phyloP scores from a whole-genome alignment of 176 grass and related monocot species.

The Themeda triandra region DNA sequence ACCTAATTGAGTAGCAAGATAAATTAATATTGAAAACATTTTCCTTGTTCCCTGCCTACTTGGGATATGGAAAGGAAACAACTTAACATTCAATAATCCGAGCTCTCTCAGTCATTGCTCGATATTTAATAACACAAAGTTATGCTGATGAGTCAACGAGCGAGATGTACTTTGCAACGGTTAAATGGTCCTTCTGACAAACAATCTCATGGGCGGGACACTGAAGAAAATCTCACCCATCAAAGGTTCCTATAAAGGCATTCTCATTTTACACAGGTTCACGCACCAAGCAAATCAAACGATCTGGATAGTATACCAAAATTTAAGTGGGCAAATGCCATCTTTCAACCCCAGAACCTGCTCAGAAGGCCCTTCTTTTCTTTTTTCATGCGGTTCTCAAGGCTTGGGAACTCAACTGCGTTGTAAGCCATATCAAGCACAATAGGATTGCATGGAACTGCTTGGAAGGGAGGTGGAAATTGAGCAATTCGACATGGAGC shows the following conservation, averaged over 20 bases:
- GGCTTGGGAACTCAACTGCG: slow-evolving; percentile 73
- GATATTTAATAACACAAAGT: background rate
- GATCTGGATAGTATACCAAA: slow-evolving; percentile 9
- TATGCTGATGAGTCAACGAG: background rate
- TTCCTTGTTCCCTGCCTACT: background rate
- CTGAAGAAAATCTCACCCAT: background rate
- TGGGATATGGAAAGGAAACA: background rate
- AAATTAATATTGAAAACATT: background rate
- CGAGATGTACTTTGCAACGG: background rate
- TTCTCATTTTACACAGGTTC: background rate
- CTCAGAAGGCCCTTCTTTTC: slow-evolving; percentile 91
- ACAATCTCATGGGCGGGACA: background rate
- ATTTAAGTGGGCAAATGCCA: background rate
- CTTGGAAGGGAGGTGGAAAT: slow-evolving; percentile 79
- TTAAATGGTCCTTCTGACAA: background rate
- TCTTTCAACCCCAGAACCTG: slow-evolving; percentile 68
- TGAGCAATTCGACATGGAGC: slow-evolving; percentile 44
- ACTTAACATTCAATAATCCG: background rate
- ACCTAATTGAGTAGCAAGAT: background rate
- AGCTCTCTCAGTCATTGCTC: background rate
- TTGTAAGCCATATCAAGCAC: slow-evolving; percentile 92
- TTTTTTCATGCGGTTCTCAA: slow-evolving; percentile 96
- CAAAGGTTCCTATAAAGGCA: background rate
- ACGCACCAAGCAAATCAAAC: slow-evolving; percentile 20
- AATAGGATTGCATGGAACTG: slow-evolving; percentile 86